Evolutionary conservation across 371 early-diverging fungal genomes (phyloP), one percentile per base, ranked within the genome.

Genomic region (Zopfochytrium polystomum): DNA sequence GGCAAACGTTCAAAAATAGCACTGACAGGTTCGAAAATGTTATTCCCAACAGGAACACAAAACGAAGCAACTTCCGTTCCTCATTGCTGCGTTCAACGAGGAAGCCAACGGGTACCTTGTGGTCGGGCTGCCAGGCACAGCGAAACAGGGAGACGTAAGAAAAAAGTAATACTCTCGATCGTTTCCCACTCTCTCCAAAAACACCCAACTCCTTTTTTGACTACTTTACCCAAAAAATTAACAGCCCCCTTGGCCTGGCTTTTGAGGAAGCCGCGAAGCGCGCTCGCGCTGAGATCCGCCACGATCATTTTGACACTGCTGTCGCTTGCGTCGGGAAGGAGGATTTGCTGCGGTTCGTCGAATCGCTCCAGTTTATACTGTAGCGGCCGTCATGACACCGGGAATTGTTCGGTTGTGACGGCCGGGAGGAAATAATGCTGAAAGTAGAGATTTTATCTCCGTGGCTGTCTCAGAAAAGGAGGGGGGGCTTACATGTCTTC

Each of bases 291-390:
- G 66, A 77, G 11, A 67, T 82, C 11, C 74, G 73, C 9, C 76
- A 80, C 61, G 91, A 88, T 62, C 80, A 80, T 44, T 90, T 90
- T 71, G 91, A 90, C 49, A 66, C 81, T 22, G 71, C 79, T 6
- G 77, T 82, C 9, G 68, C 89, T 9, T 85, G 87, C 58, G 80
- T 90, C 15, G 72, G 63, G 30, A 63, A 73, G 46, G 78, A 80
- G n/a, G 90, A 89, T 59, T 65, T 90, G 49, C 31, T 47, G 2
- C 46, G 46, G 3, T 72, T 75, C 59, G 57, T 75, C 58, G 75
- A 70, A 50, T 56, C 38, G 26, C 44, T 74, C 35, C 63, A 66
- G 53, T n/a, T n/a, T n/a, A n/a, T n/a, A n/a, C n/a, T n/a, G n/a
- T n/a, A n/a, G n/a, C n/a, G n/a, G n/a, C n/a, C n/a, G n/a, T n/a